Evolutionary conservation across 1,284 basidiomycete genomes (phyloP).

Genomic region (Heterobasidion occidentale): DNA sequence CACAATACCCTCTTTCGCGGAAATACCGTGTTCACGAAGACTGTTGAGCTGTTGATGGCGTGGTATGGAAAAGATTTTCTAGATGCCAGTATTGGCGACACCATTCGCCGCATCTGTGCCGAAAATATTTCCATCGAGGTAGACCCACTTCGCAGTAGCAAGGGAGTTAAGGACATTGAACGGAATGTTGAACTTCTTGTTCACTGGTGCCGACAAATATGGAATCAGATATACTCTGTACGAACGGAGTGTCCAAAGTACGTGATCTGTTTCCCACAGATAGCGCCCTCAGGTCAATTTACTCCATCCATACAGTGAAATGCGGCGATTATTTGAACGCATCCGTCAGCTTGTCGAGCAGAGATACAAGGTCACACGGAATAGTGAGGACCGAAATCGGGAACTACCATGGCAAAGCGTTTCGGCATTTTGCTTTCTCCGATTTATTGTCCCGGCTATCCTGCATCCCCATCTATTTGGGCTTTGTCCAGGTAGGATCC

Average conservation of each 20-base stretch:
- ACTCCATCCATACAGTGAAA: conserved; percentile 43
- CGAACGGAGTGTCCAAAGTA: conserved; percentile 70
- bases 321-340: conserved; percentile 64
- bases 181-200: conserved; percentile 65
- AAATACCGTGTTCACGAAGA: conserved; percentile 75
- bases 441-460: conserved; percentile 78
- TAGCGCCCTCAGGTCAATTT: conserved; percentile 8
- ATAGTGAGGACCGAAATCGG: conserved; percentile 32
- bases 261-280: conserved; percentile 19
- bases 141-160: conserved; percentile 59
- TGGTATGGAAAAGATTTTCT: conserved; percentile 71
- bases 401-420: conserved; percentile 73
- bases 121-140: conserved; percentile 75
- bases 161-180: conserved; percentile 51
- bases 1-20: conserved; percentile 52
- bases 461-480: conserved; percentile 74
- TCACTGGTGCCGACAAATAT: conserved; percentile 70
- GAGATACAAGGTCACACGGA: conserved; percentile 39
- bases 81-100: conserved; percentile 65
- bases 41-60: conserved; percentile 70
- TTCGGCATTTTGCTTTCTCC: conserved; percentile 78
- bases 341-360: conserved; percentile 66
- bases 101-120: conserved; percentile 57
- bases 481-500: conserved; percentile 52
- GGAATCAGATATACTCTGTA: conserved; percentile 70